Base-by-base conservation (phyloP, 1,139 yeast genomes). In the Lodderomyces theae region DNA sequence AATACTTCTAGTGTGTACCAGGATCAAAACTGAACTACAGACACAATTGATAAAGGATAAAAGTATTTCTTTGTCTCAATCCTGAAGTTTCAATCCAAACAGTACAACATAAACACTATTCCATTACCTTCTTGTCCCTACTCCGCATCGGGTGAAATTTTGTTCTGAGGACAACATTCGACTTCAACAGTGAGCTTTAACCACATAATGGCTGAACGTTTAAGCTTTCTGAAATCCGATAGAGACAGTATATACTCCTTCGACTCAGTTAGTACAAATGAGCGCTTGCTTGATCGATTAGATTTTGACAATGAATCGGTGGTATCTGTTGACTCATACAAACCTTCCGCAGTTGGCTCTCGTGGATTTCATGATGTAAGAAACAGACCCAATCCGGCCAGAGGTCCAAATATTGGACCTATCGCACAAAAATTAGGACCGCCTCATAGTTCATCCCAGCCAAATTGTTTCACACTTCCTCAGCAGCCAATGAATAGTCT, bases 251-350 rank as follows among this genome's bases (percentile, higher is more conserved):
- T 72, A 15, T 70, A 69, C 50, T 69, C 75, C 10, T 72, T 70
- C 44, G 77, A 71, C 37, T 69, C 75, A 3, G 73, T 70, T 6
- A 61, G 72, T 41, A 71, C 77, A 25, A 66, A 57, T 45, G 75
- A 74, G 5, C 50, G 75, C 35, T 56, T 72, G 25, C 53, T 72
- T 15, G 77, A 72, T 45, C 58, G 75, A 9, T 54, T 71, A 38
- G 76, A 56, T 15, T 45, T 63, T n/a, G 66, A 60, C 25, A 51
- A 50, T 28, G 60, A 52, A 16, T 37, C 39, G 3, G 24, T 35
- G 3, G 12, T 18, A 16, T 35, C 38, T 8, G 8, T 13, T 3
- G 28, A 24, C 10, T 13, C 23, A 24, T 16, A 25, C 22, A 25
- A 24, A 11, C 17, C 34, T 9, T 31, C 22, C 26, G 15, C 11